Evolutionary conservation across 257 asterid genomes (phyloP).

Genomic region (Gentiana macrophylla): DNA sequence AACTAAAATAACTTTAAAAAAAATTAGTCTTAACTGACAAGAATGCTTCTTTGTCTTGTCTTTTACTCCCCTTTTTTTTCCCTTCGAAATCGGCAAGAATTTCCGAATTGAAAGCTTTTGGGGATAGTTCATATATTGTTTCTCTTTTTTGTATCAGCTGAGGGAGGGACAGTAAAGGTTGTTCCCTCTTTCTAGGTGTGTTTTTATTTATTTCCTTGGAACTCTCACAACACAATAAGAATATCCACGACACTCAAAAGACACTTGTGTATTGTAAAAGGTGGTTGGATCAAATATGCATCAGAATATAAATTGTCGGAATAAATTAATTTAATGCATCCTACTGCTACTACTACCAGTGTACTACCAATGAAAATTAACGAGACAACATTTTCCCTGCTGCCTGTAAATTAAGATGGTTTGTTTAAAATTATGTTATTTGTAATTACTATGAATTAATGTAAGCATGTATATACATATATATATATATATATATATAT

Average conservation of each 20-base stretch:
- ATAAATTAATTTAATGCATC: neutral
- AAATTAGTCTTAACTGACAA: conserved; percentile 39
- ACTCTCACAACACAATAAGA: conserved; percentile 25
- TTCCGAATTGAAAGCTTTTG: conserved; percentile 55
- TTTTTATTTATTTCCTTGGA: conserved; percentile 33
- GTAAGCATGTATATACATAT: no score
- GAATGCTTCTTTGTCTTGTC: conserved; percentile 45
- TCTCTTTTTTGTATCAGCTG: conserved; percentile 59
- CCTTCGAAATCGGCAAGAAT: conserved; percentile 41
- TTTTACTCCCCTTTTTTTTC: conserved; percentile 17
- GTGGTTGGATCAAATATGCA: neutral
- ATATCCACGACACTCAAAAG: conserved; percentile 5
- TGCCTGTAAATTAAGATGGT: no score
- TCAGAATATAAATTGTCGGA: neutral
- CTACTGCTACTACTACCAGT: no score
- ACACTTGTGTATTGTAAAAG: neutral
- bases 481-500: no score
- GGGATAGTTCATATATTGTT: conserved; percentile 34
- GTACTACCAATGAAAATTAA: neutral
- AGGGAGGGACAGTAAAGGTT: conserved; percentile 39
- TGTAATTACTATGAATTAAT: no score
- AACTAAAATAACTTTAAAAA: no score
- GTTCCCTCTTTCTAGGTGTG: conserved; percentile 16
- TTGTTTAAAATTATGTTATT: no score
- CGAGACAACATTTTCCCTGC: neutral